A percentile compares a stretch with the other conserved stretches of the same genome.
These are phyloP conservation scores for Agastache rugosa DNA, from an alignment of 257 asterid genomes.

Conservation along the genomic window DNA sequence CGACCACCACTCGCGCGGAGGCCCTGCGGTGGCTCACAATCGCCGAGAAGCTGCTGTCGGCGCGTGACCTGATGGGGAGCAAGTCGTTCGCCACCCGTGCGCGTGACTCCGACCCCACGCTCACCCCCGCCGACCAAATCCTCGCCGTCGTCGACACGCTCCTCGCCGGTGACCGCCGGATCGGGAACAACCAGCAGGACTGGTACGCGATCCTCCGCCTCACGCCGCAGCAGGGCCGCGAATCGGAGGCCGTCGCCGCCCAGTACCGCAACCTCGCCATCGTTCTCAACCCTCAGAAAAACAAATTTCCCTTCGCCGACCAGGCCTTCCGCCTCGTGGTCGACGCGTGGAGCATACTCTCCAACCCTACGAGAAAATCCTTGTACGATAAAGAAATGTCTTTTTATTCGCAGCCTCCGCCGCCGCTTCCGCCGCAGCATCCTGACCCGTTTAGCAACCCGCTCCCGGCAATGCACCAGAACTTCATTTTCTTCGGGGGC, in stretches of 20 bases:
- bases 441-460: conserved; percentile 46
- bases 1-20: conserved; percentile 73
- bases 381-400: conserved; percentile 72
- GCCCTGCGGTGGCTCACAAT: conserved; percentile 84
- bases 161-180: conserved; percentile 75
- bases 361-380: conserved; percentile 67
- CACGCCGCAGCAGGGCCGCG: conserved; percentile 62
- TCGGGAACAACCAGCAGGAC: conserved; percentile 72
- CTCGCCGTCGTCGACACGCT: conserved; percentile 88
- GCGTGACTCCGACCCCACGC: conserved; percentile 86
- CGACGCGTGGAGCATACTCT: conserved; percentile 84
- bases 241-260: conserved; percentile 61
- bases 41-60: conserved; percentile 81
- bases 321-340: conserved; percentile 78
- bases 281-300: conserved; percentile 71
- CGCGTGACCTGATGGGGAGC: conserved; percentile 85
- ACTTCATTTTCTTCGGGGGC: conserved; percentile 48
- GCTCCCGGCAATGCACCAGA: conserved; percentile 56
- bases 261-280: conserved; percentile 73
- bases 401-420: conserved; percentile 42
- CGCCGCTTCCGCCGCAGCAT: conserved; percentile 45
- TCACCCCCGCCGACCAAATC: conserved; percentile 76
- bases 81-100: conserved; percentile 92
- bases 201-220: conserved; percentile 83
- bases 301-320: conserved; percentile 73